Percentiles rank a stretch among this genome's conserved stretches.
Conservation (phyloP, 2,329 filamentous ascomycete genomes). For the Truncatella angustata region DNA sequence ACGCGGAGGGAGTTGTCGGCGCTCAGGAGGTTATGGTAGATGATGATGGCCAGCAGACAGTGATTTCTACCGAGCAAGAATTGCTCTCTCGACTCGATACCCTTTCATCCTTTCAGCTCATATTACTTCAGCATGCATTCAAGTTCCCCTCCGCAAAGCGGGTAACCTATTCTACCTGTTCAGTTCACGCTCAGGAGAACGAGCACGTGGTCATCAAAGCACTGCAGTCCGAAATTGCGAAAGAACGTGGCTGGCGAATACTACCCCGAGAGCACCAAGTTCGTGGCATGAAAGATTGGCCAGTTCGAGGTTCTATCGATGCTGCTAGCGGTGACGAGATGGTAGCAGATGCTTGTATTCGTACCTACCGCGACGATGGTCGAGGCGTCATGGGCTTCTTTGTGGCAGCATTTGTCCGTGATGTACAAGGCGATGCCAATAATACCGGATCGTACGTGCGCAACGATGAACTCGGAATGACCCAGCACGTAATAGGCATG, state of each 20-base stretch:
- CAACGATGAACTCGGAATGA: slow-evolving; percentile 53
- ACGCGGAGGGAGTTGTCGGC: slow-evolving; percentile 30
- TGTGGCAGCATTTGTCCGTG: slow-evolving; percentile 78
- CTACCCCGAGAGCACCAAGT: slow-evolving; percentile 71
- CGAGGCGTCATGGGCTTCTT: slow-evolving; percentile 95
- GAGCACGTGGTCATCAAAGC: slow-evolving; percentile 78
- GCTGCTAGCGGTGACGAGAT: slow-evolving; percentile 47
- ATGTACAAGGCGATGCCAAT: slow-evolving; percentile 28
- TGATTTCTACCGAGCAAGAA: slow-evolving; percentile 52
- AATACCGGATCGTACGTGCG: slow-evolving; percentile 27
- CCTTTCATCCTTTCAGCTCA: slow-evolving; percentile 78
- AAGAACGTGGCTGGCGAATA: slow-evolving; percentile 72
- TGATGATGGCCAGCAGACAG: slow-evolving; percentile 54
- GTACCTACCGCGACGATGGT: slow-evolving; percentile 77
- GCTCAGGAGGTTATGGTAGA: slow-evolving; percentile 43
- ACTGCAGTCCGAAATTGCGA: slow-evolving; percentile 65
- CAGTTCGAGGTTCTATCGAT: slow-evolving; percentile 57
- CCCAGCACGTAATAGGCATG: slow-evolving; percentile 38
- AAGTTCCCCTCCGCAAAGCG: slow-evolving; percentile 70
- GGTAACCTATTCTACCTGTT: slow-evolving; percentile 94
- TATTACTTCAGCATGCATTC: slow-evolving; percentile 81
- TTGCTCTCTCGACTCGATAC: slow-evolving; percentile 65
- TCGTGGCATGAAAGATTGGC: slow-evolving; percentile 73
- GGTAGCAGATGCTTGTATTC: slow-evolving; percentile 72
- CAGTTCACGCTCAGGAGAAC: slow-evolving; percentile 83